Evolutionary conservation across 1,284 basidiomycete species (phyloP), one percentile per base, ranked within the genome.

Genomic region (Austroboletus novae-zelandiae): DNA sequence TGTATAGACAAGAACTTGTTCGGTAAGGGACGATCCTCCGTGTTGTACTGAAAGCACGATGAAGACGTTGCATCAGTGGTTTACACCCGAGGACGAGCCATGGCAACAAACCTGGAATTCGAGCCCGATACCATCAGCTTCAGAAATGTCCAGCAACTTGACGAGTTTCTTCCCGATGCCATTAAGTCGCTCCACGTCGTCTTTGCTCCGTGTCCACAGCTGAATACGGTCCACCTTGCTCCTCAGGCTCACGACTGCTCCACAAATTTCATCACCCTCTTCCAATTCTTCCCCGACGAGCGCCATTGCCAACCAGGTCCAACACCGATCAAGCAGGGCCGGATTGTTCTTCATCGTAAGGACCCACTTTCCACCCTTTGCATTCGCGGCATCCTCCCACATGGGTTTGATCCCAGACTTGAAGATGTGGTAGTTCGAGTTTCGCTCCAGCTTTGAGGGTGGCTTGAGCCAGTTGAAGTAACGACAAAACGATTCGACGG

Each of bases 301-400:
- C 1, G 89, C 92, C 83, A 97, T 89, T 14, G 91, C 86, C 31
- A 97, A 76, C 83, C 89, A 95, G 45, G 81, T 80, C 94, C 94
- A 98, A 69, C 85, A 91, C 30, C 87, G 78, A 73, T 98, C 94
- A 42, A 96, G 74, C 55, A 95, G 67, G 32, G 73, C 72, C 5
- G 88, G 83, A 60, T 89, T 90, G 54, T 86, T 84, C 69, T 88
- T 89, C 83, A 97, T 90, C 57, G 94, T 93, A 47, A 97, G 71
- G 17, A 93, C 90, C 94, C 94, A 98, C 71, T 95, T 95, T 34
- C 94, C 94, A 23, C 94, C 94, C 44, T 86, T 79, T 9, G 89
- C 87, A 67, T 98, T 98, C 43, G 92, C 89, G 23, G 84, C 83
- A 66, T 97, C 94, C 71, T 97, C 94, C 94, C 94, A 97, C 91